Conservation (phyloP, 2,329 filamentous ascomycete species). For the Didymella lethalis region DNA sequence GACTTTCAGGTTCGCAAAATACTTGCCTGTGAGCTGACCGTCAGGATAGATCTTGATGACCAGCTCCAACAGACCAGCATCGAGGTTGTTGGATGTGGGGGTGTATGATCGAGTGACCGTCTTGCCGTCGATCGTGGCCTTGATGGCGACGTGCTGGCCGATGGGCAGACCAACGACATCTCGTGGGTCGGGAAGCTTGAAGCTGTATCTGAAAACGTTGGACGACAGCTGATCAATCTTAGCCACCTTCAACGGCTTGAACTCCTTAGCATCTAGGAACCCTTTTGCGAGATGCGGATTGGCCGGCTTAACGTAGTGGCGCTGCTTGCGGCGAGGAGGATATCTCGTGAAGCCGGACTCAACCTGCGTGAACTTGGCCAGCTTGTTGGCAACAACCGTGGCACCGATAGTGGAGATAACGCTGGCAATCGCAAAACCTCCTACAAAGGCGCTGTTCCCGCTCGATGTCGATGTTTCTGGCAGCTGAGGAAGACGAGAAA, state of each 20-base stretch:
- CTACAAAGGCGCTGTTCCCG: slow-evolving; percentile 20
- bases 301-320: slow-evolving; percentile 16
- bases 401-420: slow-evolving; percentile 29
- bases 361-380: slow-evolving; percentile 56
- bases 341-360: slow-evolving; percentile 31
- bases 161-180: slow-evolving; percentile 46
- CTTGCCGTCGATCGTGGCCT: slow-evolving; percentile 72
- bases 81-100: slow-evolving; percentile 64
- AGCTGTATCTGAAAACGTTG: slow-evolving; percentile 37
- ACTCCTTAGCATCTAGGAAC: slow-evolving; percentile 61
- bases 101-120: slow-evolving; percentile 34
- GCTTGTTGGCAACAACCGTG: slow-evolving; percentile 23
- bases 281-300: slow-evolving; percentile 44
- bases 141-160: slow-evolving; percentile 47
- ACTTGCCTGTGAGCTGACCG: slow-evolving; percentile 58
- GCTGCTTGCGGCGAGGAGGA: slow-evolving; percentile 32
- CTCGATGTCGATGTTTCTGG: slow-evolving; percentile 13
- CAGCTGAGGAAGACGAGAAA: slow-evolving; percentile 17
- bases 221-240: slow-evolving; percentile 25
- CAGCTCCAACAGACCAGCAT: slow-evolving; percentile 62
- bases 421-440: slow-evolving; percentile 31
- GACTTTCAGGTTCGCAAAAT: slow-evolving; percentile 57
- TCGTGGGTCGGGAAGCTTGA: slow-evolving; percentile 30
- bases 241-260: slow-evolving; percentile 57
- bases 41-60: slow-evolving; percentile 62